phyloP scores from a whole-genome alignment of 306 rosid species.

The Quercus alba region DNA sequence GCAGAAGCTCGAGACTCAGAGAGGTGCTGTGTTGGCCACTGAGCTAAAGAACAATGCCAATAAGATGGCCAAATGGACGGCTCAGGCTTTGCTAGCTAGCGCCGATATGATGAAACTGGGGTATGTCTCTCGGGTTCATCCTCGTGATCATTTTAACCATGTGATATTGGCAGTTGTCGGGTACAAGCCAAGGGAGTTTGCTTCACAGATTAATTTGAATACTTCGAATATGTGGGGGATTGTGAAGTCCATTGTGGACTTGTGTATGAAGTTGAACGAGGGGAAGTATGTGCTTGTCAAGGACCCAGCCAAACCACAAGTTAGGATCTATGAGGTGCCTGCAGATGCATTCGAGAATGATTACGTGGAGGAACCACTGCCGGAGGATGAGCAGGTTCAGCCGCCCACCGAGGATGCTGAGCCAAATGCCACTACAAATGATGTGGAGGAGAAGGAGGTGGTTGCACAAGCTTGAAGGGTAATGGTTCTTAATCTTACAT shows the following conservation, averaged over 20 bases:
- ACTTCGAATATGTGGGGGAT: constrained; percentile 92
- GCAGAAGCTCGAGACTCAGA: constrained; percentile 93
- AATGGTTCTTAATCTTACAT: not conserved
- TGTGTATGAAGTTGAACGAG: constrained; percentile 93
- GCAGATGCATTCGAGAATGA: constrained; percentile 88
- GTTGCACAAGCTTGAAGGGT: constrained; percentile 46
- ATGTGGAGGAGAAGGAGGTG: constrained; percentile 49
- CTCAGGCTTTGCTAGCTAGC: constrained; percentile 80
- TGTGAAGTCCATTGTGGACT: constrained; percentile 88
- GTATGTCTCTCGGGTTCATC: constrained; percentile 90
- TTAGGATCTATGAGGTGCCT: constrained; percentile 93
- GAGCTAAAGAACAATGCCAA: constrained; percentile 96
- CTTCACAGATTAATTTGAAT: constrained; percentile 75
- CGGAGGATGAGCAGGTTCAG: constrained; percentile 91
- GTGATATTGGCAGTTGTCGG: constrained; percentile 91
- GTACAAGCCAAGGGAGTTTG: constrained; percentile 86
- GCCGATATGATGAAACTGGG: constrained; percentile 97
- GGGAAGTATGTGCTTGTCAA: constrained; percentile 91
- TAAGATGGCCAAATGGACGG: constrained; percentile 94
- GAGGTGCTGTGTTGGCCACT: constrained; percentile 97
- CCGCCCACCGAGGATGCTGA: constrained; percentile 68
- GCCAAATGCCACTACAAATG: constrained; percentile 38
- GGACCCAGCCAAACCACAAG: constrained; percentile 93
- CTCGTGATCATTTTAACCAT: constrained; percentile 91
- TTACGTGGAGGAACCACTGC: constrained; percentile 93